Conservation (phyloP, 192 early-diverging fungal genomes). For the Linnemannia hyalina region DNA sequence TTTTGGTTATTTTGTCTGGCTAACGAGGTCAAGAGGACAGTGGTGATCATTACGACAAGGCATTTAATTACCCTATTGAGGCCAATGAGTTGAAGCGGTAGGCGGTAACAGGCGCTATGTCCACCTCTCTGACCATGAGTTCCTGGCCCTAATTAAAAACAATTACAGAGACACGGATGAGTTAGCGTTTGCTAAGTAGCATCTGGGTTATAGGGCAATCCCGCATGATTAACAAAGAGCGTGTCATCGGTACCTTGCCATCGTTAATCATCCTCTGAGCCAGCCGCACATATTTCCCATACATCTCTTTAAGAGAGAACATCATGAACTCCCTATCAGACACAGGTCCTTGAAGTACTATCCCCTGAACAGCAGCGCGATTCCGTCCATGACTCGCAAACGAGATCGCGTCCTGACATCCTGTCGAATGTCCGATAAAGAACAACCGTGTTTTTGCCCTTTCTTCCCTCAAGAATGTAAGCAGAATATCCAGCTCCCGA, state of each 20-base stretch:
- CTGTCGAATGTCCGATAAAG: constrained; percentile 62
- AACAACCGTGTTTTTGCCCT: constrained; percentile 46
- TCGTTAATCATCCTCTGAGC: constrained; percentile 50
- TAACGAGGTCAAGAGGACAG: background rate
- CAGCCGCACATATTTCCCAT: constrained; percentile 34
- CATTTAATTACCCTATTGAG: constrained; percentile 45
- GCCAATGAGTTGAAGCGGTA: constrained; percentile 54
- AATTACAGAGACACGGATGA: background rate
- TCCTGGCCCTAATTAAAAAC: constrained; percentile 29
- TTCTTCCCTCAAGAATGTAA: constrained; percentile 38
- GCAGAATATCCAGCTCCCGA: constrained; percentile 53
- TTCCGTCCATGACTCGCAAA: constrained; percentile 42
- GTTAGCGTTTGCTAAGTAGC: too few relatives aligned
- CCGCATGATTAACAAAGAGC: background rate
- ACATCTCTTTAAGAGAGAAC: constrained; percentile 37
- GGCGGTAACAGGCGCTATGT: constrained; percentile 53
- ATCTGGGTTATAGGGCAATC: background rate
- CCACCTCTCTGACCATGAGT: constrained; percentile 53
- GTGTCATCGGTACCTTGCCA: constrained; percentile 31
- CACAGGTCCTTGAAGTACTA: constrained; percentile 60
- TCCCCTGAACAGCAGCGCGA: constrained; percentile 31
- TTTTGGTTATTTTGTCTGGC: background rate
- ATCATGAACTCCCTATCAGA: constrained; percentile 57
- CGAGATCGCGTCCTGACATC: constrained; percentile 55
- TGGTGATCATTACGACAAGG: background rate